Evolutionary conservation across 768 basidiomycete genomes (phyloP), one percentile per base, ranked within the genome.

Genomic region (Harrya chromipes): DNA sequence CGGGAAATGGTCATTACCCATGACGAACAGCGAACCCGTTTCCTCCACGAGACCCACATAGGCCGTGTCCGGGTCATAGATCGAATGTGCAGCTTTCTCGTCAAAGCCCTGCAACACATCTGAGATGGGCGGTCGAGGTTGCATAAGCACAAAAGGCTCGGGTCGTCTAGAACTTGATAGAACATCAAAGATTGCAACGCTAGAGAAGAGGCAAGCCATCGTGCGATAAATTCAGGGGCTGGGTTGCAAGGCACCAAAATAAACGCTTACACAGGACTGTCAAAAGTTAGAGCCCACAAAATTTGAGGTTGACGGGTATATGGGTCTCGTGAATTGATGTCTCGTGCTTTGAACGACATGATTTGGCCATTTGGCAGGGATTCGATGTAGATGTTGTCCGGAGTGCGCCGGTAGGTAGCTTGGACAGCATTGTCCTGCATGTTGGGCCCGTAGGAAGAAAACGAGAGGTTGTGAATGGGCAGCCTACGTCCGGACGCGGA

Each of bases 381-480:
- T 59, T 94, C 90, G 38, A 93, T 79, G 67, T 95, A 95, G 23
- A 75, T 70, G 52, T 85, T 79, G 65, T 97, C 93, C 34, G 83
- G 82, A 2, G 90, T 87, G 33, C 78, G 83, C 7, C 76, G 77
- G 72, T 95, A 97, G 10, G 80, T 65, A 5, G 81, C 70, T 62
- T 95, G 94, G 12, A 84, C 60, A 8, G 78, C 70, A 55, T 79
- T 81, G 64, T 94, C 90, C 67, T 87, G 84, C 62, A 87, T 92
- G 65, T 94, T 94, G 6, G 95, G 93, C 0, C 93, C 91, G 66
- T 97, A 97, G 0, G 85, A 82, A 0, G 94, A 95, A 68, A 94
- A 97, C 0, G 85, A 83, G 14, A 98, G 78, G 46, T 89, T 89
- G 59, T 97, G 95, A 12, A 82, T 72, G 19, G 77, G 80, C 6